These are phyloP conservation scores for Scorias spongiosa DNA, from an alignment of 2,329 filamentous ascomycete species.

Conservation along the genomic window DNA sequence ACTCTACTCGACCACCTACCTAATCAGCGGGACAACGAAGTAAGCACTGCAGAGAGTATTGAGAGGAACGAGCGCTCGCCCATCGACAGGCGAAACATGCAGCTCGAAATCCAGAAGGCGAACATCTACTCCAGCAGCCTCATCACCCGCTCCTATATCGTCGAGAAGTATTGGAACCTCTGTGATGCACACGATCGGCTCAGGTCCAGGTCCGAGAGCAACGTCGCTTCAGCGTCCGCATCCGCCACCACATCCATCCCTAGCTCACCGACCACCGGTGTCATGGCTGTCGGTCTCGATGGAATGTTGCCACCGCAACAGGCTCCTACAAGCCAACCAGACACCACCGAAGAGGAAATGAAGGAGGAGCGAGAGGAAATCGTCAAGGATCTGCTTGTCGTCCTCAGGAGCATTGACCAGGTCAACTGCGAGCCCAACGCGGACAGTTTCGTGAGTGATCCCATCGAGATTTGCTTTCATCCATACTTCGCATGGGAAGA, in stretches of 20 bases:
- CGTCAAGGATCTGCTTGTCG: conserved; percentile 59
- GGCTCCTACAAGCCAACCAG: conserved; percentile 19
- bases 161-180: conserved; percentile 72
- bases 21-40: conserved; percentile 12
- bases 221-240: conserved; percentile 26
- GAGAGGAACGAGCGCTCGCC: conserved; percentile 16
- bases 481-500: conserved; percentile 7
- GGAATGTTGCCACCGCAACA: conserved; percentile 13
- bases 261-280: conserved; percentile 17
- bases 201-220: conserved; percentile 8
- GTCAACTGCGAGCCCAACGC: conserved; percentile 67
- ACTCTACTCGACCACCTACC: conserved; percentile 11
- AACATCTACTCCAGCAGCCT: conserved; percentile 77
- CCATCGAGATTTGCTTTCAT: not conserved
- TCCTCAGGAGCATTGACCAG: conserved; percentile 65
- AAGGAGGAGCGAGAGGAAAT: conserved; percentile 64
- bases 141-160: conserved; percentile 67
- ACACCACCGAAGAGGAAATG: conserved; percentile 48
- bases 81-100: conserved; percentile 35
- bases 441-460: conserved; percentile 42
- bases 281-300: conserved; percentile 23
- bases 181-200: conserved; percentile 43
- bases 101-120: conserved; percentile 82
- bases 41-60: conserved; percentile 20
- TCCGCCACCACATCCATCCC: conserved; percentile 16